Evolutionary conservation across 768 basidiomycete genomes (phyloP), one percentile per base, ranked within the genome.

Genomic region (Tricholoma terreum): DNA sequence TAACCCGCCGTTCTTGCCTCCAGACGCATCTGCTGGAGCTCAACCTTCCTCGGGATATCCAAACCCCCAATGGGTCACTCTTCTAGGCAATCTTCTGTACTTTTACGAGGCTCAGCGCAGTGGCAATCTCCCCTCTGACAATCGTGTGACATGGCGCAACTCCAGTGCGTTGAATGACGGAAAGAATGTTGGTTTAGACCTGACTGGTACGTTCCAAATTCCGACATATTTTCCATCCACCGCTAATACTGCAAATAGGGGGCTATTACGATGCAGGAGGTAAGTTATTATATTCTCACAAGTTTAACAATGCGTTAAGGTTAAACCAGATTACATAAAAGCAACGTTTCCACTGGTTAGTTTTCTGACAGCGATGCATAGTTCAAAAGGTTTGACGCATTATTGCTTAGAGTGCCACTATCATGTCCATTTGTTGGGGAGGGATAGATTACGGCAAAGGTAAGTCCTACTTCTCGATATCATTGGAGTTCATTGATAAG

Each of bases 261-360:
- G 95, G 94, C 6, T 96, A 88, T 68, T 95, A 92, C 67, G 94
- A 96, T 77, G 93, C 94, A 58, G 94, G 94, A 76, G 90, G 90
- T 90, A 65, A 65, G 76, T 43, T 38, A 56, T 27, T 54, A 33
- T 40, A 31, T 34, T 35, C 52, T 58, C 54, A 43, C 19, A 17
- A 31, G 5, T 35, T 31, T 53, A 19, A 27, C 35, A 31, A 52
- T 53, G 51, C 58, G 54, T 22, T 59, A 27, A 57, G 31, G 36
- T 46, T 35, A 61, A 55, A 30, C 49, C 60, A 90, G 90, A 94
- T 72, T 96, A 87, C 69, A 88, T 94, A 71, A 96, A 95, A 67
- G 86, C 85, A 51, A 90, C 91, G 2, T 95, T 84, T 62, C 91
- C 94, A 11, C 71, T 96, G 68, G 92, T 91, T 53, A 66, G 82